Conservation (phyloP, 352 stramenopile species). For the Globisporangium paddicum region DNA sequence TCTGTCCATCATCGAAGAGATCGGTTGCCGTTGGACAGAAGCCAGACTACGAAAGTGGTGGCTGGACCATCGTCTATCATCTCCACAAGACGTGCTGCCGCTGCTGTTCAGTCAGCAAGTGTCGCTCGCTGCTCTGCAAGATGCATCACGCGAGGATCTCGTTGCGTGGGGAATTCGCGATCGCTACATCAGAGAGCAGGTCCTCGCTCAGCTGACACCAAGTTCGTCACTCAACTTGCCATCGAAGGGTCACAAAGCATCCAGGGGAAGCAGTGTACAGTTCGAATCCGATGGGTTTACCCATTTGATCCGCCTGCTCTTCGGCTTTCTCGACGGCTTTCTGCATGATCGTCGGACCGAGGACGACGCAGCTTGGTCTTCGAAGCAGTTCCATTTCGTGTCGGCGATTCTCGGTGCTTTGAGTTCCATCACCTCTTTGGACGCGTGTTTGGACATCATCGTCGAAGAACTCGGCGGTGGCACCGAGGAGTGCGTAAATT, state of each 20-base stretch:
- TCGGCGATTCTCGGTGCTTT: conserved; percentile 36
- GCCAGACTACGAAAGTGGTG: conserved; percentile 57
- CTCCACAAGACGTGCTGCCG: conserved; percentile 30
- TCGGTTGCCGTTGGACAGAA: conserved; percentile 42
- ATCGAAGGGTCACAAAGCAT: neutral
- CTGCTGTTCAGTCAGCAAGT: conserved; percentile 38
- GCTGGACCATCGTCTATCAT: conserved; percentile 29
- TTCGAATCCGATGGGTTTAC: conserved; percentile 37
- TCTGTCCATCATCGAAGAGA: conserved; percentile 19
- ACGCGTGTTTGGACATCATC: conserved; percentile 34
- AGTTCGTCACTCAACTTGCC: conserved; percentile 10
- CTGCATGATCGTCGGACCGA: conserved; percentile 25
- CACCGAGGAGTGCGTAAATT: conserved; percentile 46
- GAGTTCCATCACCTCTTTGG: conserved; percentile 27
- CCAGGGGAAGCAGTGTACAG: neutral
- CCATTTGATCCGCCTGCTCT: conserved; percentile 45
- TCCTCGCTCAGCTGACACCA: conserved; percentile 30
- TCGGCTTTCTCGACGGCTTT: conserved; percentile 55
- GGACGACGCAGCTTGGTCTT: conserved; percentile 23
- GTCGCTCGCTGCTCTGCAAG: conserved; percentile 36
- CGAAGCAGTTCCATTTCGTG: conserved; percentile 41
- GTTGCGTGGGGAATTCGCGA: conserved; percentile 66
- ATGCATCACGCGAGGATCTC: conserved; percentile 57
- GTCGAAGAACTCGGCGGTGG: conserved; percentile 40
- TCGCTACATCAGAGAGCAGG: conserved; percentile 43